Evolutionary conservation across 352 stramenopile species (phyloP).

Genomic region (Plasmopara muralis): DNA sequence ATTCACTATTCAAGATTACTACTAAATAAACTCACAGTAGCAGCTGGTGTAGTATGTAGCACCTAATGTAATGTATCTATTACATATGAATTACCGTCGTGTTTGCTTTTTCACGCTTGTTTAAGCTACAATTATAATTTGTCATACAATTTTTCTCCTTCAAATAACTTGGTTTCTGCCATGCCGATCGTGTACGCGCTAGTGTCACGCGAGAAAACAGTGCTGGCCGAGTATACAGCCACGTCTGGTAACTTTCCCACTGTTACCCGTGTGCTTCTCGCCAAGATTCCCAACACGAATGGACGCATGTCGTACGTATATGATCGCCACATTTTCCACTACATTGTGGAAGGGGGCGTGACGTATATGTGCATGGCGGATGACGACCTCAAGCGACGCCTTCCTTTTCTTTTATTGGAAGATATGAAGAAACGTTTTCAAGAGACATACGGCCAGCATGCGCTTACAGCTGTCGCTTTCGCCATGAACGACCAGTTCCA

Average conservation of each 20-base stretch:
- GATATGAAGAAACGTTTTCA: conserved; percentile 94
- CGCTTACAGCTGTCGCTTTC: conserved; percentile 93
- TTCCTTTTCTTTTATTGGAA: conserved; percentile 97
- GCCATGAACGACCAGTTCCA: conserved; percentile 97
- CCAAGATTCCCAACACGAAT: conserved; percentile 92
- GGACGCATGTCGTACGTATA: conserved; percentile 98
- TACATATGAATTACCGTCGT: too few species aligned
- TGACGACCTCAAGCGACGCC: conserved; percentile 89
- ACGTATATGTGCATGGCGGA: conserved; percentile 99
- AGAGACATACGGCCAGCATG: conserved; percentile 66
- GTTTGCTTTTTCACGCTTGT: too few species aligned
- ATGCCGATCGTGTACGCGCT: conserved; percentile 92
- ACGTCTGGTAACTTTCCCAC: conserved; percentile 97
- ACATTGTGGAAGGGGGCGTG: conserved; percentile 93
- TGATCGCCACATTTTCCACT: conserved; percentile 95
- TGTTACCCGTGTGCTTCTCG: conserved; percentile 94
- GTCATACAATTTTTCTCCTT: too few species aligned
- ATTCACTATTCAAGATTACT: too few species aligned
- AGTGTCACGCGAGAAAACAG: conserved; percentile 95
- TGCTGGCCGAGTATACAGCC: conserved; percentile 96
- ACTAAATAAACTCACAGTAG: too few species aligned
- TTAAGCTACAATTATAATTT: too few species aligned
- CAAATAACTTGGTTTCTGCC: too few species aligned
- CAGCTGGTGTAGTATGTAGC: too few species aligned
- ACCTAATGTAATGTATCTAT: too few species aligned